Evolutionary conservation across 23 red algal genomes (phyloP).

Genomic region (Cyanidium caldarium): DNA sequence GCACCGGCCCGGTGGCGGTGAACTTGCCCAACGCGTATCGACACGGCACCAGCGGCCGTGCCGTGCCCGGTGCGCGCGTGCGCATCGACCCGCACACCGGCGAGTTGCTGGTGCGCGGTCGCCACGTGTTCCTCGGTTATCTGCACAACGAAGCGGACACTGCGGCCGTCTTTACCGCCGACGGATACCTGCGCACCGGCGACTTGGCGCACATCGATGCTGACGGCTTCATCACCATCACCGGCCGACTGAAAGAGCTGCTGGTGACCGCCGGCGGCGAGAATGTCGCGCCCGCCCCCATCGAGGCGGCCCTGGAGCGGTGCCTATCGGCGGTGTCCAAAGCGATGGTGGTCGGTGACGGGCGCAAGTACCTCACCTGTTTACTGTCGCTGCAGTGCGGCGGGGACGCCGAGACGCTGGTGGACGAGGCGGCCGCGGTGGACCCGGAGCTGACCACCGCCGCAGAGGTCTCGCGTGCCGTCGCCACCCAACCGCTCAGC

Average conservation of each 20-base stretch:
- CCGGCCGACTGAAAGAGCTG: conserved; percentile 75
- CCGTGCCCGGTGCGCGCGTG: conserved; percentile 23
- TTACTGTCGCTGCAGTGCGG: conserved; percentile 42
- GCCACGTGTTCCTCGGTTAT: conserved; percentile 71
- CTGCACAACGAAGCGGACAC: conserved; percentile 35
- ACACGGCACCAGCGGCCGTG: conserved; percentile 33
- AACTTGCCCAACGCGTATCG: conserved; percentile 26
- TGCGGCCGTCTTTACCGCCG: conserved; percentile 32
- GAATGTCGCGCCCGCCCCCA: conserved; percentile 58
- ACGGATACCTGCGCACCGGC: conserved; percentile 78
- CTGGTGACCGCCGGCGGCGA: conserved; percentile 79
- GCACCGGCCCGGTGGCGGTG: conserved; percentile 51
- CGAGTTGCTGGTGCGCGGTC: conserved; percentile 63
- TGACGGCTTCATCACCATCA: conserved; percentile 66
- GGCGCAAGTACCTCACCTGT: conserved; percentile 54
- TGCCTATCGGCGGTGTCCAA: conserved; percentile 35
- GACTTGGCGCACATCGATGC: conserved; percentile 50
- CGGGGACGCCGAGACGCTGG: conserved; percentile 38
- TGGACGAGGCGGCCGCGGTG: conserved; percentile 20
- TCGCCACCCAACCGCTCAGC: not conserved
- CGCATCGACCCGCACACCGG: conserved; percentile 28
- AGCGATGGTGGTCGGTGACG: conserved; percentile 64
- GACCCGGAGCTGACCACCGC: conserved; percentile 20
- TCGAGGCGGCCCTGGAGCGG: conserved; percentile 31
- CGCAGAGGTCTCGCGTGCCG: conserved; percentile 12